phyloP scores from a whole-genome alignment of 2,329 filamentous ascomycete genomes.

The Nectriaceae sp. region DNA sequence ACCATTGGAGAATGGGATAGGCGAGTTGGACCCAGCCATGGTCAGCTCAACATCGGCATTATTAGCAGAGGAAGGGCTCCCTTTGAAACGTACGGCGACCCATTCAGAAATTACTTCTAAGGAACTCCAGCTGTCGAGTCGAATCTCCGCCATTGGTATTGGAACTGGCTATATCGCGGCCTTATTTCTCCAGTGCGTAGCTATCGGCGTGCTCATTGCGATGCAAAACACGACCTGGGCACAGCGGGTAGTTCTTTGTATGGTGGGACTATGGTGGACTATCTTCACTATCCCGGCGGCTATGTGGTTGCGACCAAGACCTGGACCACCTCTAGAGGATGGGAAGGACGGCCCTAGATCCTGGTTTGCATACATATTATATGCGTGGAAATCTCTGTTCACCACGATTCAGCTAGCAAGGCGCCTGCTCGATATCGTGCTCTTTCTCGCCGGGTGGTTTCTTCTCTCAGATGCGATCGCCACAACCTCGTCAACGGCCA shows the following conservation, averaged over 20 bases:
- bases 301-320: slow-evolving; percentile 83
- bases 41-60: slow-evolving; percentile 50
- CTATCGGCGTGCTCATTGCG: slow-evolving; percentile 73
- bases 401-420: slow-evolving; percentile 77
- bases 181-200: slow-evolving; percentile 78
- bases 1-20: slow-evolving; percentile 34
- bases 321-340: slow-evolving; percentile 73
- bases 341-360: slow-evolving; percentile 38
- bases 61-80: slow-evolving; percentile 38
- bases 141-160: slow-evolving; percentile 89
- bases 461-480: slow-evolving; percentile 91
- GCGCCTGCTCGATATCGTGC: slow-evolving; percentile 69
- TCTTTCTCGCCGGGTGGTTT: slow-evolving; percentile 91
- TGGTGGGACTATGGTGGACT: slow-evolving; percentile 92
- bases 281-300: slow-evolving; percentile 86
- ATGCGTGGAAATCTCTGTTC: slow-evolving; percentile 85
- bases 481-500: slow-evolving; percentile 90
- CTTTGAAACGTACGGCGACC: slow-evolving; percentile 41
- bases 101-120: slow-evolving; percentile 56
- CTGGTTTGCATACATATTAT: slow-evolving; percentile 73
- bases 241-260: slow-evolving; percentile 81
- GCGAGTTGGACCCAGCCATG: slow-evolving; percentile 31
- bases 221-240: slow-evolving; percentile 81
- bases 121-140: slow-evolving; percentile 81
- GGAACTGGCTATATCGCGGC: slow-evolving; percentile 92